These are phyloP conservation scores for Fraxinus baroniana DNA, from an alignment of 305 asterid genomes.

Conservation along the genomic window DNA sequence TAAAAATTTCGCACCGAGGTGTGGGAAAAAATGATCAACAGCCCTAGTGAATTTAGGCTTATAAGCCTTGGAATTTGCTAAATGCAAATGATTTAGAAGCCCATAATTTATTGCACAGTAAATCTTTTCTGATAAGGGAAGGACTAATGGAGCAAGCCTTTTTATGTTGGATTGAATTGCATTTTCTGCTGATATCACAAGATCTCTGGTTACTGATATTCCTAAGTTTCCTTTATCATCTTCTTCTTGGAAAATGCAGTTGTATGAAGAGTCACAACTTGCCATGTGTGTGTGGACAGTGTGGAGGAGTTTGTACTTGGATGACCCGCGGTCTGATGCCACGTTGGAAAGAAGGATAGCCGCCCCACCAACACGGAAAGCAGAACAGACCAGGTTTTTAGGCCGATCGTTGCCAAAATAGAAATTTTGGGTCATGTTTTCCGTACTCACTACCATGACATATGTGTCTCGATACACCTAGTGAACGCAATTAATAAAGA, in stretches of 20 bases:
- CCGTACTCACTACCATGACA: constrained; percentile 33
- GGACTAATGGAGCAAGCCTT: constrained; percentile 24
- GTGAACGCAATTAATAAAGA: background rate
- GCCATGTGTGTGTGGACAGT: constrained; percentile 26
- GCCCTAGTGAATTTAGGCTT: constrained; percentile 25
- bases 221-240: constrained; percentile 31
- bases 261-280: constrained; percentile 23
- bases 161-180: constrained; percentile 27
- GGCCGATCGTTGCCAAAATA: constrained; percentile 31
- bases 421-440: constrained; percentile 23
- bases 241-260: constrained; percentile 30
- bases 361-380: constrained; percentile 33
- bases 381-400: constrained; percentile 22
- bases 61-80: background rate
- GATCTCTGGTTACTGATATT: constrained; percentile 27
- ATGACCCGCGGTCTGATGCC: constrained; percentile 6
- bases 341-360: constrained; percentile 37
- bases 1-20: constrained; percentile 32
- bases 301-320: constrained; percentile 39
- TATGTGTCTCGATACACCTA: constrained; percentile 26
- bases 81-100: background rate
- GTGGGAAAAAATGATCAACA: constrained; percentile 35
- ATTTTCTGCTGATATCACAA: constrained; percentile 26
- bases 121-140: constrained; percentile 30
- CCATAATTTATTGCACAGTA: background rate